Evolutionary conservation across 495 filamentous ascomycete genomes (phyloP).

Genomic region (Lindgomyces ingoldianus): DNA sequence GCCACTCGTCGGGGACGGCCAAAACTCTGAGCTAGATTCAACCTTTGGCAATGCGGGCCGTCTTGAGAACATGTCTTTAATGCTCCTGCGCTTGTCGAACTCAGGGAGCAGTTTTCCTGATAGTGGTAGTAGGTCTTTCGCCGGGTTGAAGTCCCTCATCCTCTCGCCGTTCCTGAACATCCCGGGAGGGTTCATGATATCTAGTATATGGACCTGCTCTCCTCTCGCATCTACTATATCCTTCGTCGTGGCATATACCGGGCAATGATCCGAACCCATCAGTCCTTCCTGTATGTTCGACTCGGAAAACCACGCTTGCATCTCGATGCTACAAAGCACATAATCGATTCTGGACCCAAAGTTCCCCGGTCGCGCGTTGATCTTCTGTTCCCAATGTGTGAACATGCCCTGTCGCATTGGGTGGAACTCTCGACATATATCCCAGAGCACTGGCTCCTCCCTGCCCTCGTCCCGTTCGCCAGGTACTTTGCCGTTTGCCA

Average conservation of each 20-base stretch:
- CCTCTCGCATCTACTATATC: conserved; percentile 58
- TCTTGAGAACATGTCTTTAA: conserved; percentile 86
- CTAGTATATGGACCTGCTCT: conserved; percentile 57
- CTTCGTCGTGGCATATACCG: conserved; percentile 79
- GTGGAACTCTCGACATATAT: conserved; percentile 84
- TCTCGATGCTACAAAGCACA: conserved; percentile 76
- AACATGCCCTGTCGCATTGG: conserved; percentile 83
- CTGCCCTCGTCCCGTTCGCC: conserved; percentile 71
- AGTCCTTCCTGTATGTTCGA: conserved; percentile 96
- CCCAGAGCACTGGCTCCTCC: conserved; percentile 75
- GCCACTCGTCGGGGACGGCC: neutral
- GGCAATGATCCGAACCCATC: conserved; percentile 95
- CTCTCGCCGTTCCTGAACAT: conserved; percentile 72
- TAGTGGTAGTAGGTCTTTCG: conserved; percentile 65
- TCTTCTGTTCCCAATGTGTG: conserved; percentile 89
- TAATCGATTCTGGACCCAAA: conserved; percentile 92
- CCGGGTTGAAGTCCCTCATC: conserved; percentile 61
- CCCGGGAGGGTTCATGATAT: conserved; percentile 78
- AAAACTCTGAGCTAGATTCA: neutral
- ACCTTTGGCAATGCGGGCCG: conserved; percentile 48
- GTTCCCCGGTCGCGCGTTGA: conserved; percentile 87
- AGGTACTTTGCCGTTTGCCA: conserved; percentile 69
- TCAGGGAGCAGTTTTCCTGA: conserved; percentile 85
- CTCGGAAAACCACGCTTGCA: conserved; percentile 80
- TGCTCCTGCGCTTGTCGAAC: conserved; percentile 78